Evolutionary conservation across 148 eudicot genomes (phyloP), one percentile per base, ranked within the genome.

Genomic region (Fagopyrum tataricum): DNA sequence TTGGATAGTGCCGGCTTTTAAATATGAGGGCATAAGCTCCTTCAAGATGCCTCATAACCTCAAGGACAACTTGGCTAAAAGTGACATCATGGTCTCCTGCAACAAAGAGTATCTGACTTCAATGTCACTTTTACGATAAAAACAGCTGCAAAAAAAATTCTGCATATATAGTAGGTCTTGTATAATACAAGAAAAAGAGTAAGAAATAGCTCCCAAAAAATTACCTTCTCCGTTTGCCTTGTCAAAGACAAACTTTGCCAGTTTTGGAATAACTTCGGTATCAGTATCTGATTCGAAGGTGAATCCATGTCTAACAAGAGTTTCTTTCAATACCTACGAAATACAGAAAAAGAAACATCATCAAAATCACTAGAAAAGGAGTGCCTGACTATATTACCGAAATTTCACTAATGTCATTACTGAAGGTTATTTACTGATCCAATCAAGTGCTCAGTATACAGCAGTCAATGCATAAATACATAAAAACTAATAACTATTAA

Each of bases 21-120:
- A 96, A 96, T 73, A 92, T 87, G 23, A 96, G 99, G 67, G 99
- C 99, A 88, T 92, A 96, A 49, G 99, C 97, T 82, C 99, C 97
- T 76, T 96, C 97, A 55, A 96, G 97, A 82, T 92, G 96, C 83
- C 97, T 86, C 92, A 96, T 92, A 78, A 92, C 99, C 85, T 96
- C 99, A 76, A 92, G 91, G 72, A 96, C 99, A 83, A 96, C 96
- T 82, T 90, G 85, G 81, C 85, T 84, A 78, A 96, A 96, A 76
- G 94, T 88, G 73, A 90, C 82, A 77, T 78, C 83, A 73, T 85
- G 82, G 78, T 86, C 96, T 74, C 90, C 97, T 96, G 81, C 85
- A 87, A 69, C 10, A 70, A 74, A 31, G 69, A 64, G 12, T 64
- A 64, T 64, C 7, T 8, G 6, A 31, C 43, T 64, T 64, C 41